Base-by-base conservation (phyloP, 2,329 filamentous ascomycete genomes). In the Pseudogymnoascus destructans region DNA sequence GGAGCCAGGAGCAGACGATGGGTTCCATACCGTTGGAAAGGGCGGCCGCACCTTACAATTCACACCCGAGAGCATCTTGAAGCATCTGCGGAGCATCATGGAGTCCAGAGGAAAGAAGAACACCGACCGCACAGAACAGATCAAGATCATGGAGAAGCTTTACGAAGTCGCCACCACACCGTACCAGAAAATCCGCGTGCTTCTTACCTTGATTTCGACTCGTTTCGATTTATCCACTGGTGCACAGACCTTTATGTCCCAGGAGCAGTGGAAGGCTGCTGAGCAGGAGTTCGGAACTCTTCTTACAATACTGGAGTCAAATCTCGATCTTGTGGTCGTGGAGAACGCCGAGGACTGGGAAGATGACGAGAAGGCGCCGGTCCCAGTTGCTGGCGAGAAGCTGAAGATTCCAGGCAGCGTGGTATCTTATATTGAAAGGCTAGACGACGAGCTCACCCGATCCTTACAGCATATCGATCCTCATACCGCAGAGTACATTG, bases 31-130 rank as follows among this genome's bases (percentile, higher is more conserved):
- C 17, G 89, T 98, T 63, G 89, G 89, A 61, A 88, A 88, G 71
- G 89, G 91, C 66, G 93, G 93, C 64, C 89, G 89, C 72, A 84
- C 89, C 57, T 79, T 97, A 59, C 85, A 88, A 68, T 97, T 95
- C 73, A 98, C 95, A 10, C 87, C 92, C 19, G 93, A 98, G 77
- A 93, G 91, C 72, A 98, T 98, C 69, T 86, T 97, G 73, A 98
- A 98, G 79, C 90, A 97, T 73, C 80, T 98, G 57, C 84, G 92
- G 59, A 82, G 84, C 57, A 97, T 98, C 69, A 79, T 97, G 70
- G 93, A 98, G 77, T 91, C 92, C 60, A 83, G 93, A 77, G 93
- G 93, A 71, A 95, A 95, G 79, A 98, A 98, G 82, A 97, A 97
- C 78, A 96, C 93, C 64, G 93, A 98, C 73, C 86, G 90, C 55